Percentiles rank a stretch among this genome's conserved stretches.
These are phyloP conservation scores for Lodderomyces metapsilosis DNA, from an alignment of 1,139 yeast genomes.

Conservation along the genomic window DNA sequence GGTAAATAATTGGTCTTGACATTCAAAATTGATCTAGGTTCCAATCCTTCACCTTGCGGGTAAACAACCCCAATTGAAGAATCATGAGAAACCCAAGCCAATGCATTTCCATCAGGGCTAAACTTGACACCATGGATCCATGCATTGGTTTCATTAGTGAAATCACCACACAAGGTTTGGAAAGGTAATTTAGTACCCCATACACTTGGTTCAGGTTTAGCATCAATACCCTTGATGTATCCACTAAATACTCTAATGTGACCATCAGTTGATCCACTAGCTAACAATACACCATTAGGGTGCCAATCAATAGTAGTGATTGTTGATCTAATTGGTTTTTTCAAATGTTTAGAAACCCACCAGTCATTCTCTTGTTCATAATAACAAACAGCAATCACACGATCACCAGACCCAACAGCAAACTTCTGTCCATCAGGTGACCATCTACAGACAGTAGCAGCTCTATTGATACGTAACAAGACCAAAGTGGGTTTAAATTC, in stretches of 20 bases:
- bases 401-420: constrained; percentile 96
- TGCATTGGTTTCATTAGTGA: constrained; percentile 70
- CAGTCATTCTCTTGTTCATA: constrained; percentile 96
- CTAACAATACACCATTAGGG: constrained; percentile 84
- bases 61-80: constrained; percentile 74
- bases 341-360: constrained; percentile 99
- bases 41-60: constrained; percentile 69
- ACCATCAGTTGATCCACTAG: constrained; percentile 93
- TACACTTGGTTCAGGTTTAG: constrained; percentile 73
- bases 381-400: constrained; percentile 93
- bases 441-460: constrained; percentile 94
- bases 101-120: constrained; percentile 72
- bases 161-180: constrained; percentile 89
- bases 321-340: constrained; percentile 88
- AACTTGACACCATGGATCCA: constrained; percentile 94
- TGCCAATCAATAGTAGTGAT: constrained; percentile 90
- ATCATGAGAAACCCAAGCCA: constrained; percentile 81
- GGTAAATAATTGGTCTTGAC: constrained; percentile 80
- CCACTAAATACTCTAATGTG: constrained; percentile 94
- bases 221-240: constrained; percentile 84
- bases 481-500: constrained; percentile 85
- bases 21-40: constrained; percentile 39
- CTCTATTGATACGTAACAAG: constrained; percentile 84
- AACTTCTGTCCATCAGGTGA: constrained; percentile 90
- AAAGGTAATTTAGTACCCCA: constrained; percentile 98